phyloP scores from a whole-genome alignment of 2,329 filamentous ascomycete genomes.

The Emmonsiellopsis sp. region DNA sequence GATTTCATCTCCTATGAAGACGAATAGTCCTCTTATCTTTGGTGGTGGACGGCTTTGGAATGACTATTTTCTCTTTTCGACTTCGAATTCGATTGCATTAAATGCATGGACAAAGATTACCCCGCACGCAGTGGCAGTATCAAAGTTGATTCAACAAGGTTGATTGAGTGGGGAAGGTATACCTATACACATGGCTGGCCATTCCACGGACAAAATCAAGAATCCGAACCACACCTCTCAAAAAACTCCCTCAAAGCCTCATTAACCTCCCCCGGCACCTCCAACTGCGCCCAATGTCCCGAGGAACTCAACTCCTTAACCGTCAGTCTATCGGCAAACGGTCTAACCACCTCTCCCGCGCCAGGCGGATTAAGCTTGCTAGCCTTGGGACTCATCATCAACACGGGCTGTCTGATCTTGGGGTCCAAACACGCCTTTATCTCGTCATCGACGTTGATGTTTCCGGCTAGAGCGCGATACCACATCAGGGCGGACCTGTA shows the following conservation, averaged over 20 bases:
- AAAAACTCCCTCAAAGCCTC: slow-evolving; percentile 13
- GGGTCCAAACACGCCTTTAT: slow-evolving; percentile 8
- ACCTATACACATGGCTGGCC: too few species aligned
- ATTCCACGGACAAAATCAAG: background rate
- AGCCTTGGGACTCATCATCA: slow-evolving; percentile 13
- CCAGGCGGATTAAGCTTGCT: slow-evolving; percentile 4
- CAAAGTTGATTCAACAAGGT: too few species aligned
- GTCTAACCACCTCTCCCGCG: slow-evolving; percentile 10
- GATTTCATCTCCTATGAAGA: too few species aligned
- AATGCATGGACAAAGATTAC: too few species aligned
- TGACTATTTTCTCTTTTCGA: too few species aligned
- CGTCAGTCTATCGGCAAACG: slow-evolving; percentile 11
- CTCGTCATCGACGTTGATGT: slow-evolving; percentile 17
- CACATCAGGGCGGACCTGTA: slow-evolving; percentile 17
- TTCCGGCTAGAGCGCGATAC: slow-evolving; percentile 14
- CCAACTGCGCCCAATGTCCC: slow-evolving; percentile 21
- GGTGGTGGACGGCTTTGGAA: too few species aligned
- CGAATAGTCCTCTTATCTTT: too few species aligned
- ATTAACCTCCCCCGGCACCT: slow-evolving; percentile 18
- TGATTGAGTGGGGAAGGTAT: too few species aligned
- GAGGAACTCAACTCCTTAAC: slow-evolving; percentile 11
- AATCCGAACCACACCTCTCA: background rate
- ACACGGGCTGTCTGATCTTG: slow-evolving; percentile 13
- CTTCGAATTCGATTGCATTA: too few species aligned
- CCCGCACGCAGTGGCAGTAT: too few species aligned